Conservation (phyloP, 139 green algal species). For the Chloropicon primus region DNA sequence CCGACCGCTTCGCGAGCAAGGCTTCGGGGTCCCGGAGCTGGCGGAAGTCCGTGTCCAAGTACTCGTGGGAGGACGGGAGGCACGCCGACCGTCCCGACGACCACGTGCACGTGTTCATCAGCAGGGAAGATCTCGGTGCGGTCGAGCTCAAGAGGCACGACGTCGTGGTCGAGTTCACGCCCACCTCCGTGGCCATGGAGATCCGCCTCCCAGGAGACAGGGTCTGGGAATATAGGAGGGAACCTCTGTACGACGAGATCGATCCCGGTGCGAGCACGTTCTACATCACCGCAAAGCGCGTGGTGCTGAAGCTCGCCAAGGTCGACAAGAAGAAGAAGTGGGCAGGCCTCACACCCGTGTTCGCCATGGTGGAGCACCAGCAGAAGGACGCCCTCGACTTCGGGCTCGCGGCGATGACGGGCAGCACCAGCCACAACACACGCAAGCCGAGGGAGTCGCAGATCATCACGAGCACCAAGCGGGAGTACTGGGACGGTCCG, state of each 20-base stretch:
- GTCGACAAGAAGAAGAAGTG: background rate
- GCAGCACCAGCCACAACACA: background rate
- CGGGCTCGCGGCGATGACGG: background rate
- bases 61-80: background rate
- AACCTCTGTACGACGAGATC: background rate
- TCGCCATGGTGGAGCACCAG: background rate
- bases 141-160: background rate
- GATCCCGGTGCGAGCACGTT: background rate
- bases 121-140: background rate
- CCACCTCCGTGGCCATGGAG: background rate
- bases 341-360: background rate
- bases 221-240: background rate
- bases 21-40: background rate
- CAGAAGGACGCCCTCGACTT: background rate
- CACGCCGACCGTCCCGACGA: background rate
- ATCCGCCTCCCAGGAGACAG: background rate
- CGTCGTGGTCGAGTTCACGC: background rate
- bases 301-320: background rate
- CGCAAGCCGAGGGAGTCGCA: background rate
- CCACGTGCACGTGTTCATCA: background rate
- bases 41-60: background rate
- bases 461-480: background rate
- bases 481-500: background rate
- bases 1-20: no score
- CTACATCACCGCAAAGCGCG: background rate